Evolutionary conservation across 2,329 filamentous ascomycete species (phyloP).

Genomic region (Exophiala sideris): DNA sequence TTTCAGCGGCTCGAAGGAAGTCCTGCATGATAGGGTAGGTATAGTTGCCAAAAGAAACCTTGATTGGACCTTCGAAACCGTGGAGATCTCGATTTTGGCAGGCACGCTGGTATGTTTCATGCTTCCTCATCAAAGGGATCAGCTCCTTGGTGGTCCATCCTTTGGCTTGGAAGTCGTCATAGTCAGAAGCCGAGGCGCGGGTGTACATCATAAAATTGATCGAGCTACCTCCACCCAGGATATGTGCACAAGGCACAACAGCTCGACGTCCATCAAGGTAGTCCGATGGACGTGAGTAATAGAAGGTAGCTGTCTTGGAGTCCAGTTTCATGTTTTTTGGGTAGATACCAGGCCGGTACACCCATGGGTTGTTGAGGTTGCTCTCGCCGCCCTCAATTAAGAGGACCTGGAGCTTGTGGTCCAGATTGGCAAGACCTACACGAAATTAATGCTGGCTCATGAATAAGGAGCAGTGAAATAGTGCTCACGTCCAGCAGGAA

Average conservation of each 20-base stretch:
- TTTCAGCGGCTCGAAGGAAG: constrained; percentile 69
- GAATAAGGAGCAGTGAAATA: constrained; percentile 39
- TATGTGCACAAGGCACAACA: constrained; percentile 70
- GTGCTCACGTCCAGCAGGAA: constrained; percentile 37
- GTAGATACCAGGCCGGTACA: constrained; percentile 72
- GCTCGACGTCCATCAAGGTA: constrained; percentile 68
- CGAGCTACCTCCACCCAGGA: constrained; percentile 68
- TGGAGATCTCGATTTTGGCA: constrained; percentile 63
- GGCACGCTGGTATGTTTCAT: constrained; percentile 71
- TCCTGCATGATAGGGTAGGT: constrained; percentile 80
- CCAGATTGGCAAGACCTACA: constrained; percentile 62
- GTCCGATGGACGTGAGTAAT: constrained; percentile 71
- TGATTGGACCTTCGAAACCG: constrained; percentile 76
- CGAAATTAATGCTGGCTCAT: constrained; percentile 36
- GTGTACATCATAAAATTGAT: constrained; percentile 69
- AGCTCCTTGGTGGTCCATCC: constrained; percentile 77
- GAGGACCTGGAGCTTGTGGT: constrained; percentile 68
- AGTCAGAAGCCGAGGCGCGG: constrained; percentile 33
- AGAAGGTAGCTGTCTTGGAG: constrained; percentile 78
- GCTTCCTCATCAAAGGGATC: constrained; percentile 73
- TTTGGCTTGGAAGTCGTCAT: constrained; percentile 75
- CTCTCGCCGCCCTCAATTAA: constrained; percentile 69
- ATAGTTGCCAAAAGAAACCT: constrained; percentile 77
- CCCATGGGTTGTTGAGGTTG: constrained; percentile 74
- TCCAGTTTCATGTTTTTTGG: constrained; percentile 73